Conservation (phyloP, 192 early-diverging fungal genomes). For the Glomus cerebriforme region DNA sequence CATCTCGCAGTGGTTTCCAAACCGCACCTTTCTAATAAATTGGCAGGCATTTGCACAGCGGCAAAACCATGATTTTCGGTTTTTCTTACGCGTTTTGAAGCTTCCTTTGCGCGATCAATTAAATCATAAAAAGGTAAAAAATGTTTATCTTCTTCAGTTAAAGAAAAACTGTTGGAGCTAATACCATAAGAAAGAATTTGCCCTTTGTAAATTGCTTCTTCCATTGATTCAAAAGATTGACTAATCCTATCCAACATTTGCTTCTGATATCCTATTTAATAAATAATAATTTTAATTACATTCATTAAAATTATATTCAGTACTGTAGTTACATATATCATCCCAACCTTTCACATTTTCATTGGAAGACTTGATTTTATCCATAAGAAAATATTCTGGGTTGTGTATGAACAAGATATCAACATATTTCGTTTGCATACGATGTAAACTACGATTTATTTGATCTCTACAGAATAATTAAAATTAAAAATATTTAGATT, state of each 20-base stretch:
- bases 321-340: too few relatives aligned
- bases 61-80: slow-evolving; percentile 38
- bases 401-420: slow-evolving; percentile 47
- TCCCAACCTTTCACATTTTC: slow-evolving; percentile 40
- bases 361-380: slow-evolving; percentile 35
- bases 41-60: slow-evolving; percentile 42
- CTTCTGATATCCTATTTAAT: slow-evolving; percentile 16
- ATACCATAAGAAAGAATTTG: slow-evolving; percentile 43
- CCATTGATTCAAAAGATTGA: slow-evolving; percentile 40
- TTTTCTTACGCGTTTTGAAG: slow-evolving; percentile 33
- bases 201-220: slow-evolving; percentile 40
- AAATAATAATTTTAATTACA: neutral
- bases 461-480: slow-evolving; percentile 36
- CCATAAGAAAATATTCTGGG: slow-evolving; percentile 44
- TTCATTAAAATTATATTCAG: too few relatives aligned
- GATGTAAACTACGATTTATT: slow-evolving; percentile 37
- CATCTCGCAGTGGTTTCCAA: slow-evolving; percentile 42
- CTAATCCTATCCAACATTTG: slow-evolving; percentile 36
- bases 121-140: slow-evolving; percentile 44
- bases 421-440: slow-evolving; percentile 36
- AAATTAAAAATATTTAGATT: too few relatives aligned
- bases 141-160: slow-evolving; percentile 38
- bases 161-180: slow-evolving; percentile 44
- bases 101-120: slow-evolving; percentile 36
- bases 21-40: slow-evolving; percentile 41